A percentile compares a stretch with the other conserved stretches of the same genome.
These are phyloP conservation scores for Ganoderma leucocontextum DNA, from an alignment of 1,284 basidiomycete species.

Conservation along the genomic window DNA sequence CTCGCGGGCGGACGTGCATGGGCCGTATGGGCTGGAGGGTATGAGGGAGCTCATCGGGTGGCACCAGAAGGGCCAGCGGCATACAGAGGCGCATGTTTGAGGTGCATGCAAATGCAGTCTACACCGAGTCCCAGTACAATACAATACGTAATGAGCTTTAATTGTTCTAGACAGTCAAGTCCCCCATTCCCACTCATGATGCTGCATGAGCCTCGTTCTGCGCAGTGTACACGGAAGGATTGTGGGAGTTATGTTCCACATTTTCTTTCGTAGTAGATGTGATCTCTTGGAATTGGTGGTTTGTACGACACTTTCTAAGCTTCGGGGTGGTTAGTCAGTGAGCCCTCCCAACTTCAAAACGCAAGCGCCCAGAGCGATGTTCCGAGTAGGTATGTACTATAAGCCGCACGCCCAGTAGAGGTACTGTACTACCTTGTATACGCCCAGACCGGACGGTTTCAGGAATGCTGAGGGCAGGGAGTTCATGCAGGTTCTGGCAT, in stretches of 20 bases:
- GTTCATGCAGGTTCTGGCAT: not conserved
- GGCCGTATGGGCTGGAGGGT: conserved; percentile 76
- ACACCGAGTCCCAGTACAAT: not conserved
- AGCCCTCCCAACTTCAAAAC: too few relatives aligned
- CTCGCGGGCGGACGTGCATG: conserved; percentile 57
- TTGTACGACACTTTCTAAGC: not conserved
- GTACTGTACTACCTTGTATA: not conserved
- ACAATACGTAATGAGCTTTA: not conserved
- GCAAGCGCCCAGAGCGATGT: too few relatives aligned
- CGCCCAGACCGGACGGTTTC: not conserved
- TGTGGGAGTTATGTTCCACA: not conserved
- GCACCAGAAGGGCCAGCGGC: conserved; percentile 45
- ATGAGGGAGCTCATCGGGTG: conserved; percentile 84
- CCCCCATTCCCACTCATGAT: not conserved
- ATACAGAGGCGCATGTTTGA: conserved; percentile 19
- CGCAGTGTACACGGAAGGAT: not conserved
- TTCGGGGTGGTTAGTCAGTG: not conserved
- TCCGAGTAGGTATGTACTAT: too few relatives aligned
- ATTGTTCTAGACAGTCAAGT: not conserved
- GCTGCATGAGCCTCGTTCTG: too few relatives aligned
- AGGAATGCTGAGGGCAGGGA: not conserved
- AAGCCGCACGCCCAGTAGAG: too few relatives aligned
- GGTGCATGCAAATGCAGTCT: not conserved
- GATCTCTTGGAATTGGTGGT: not conserved
- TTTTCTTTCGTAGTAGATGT: not conserved